Base-by-base conservation (phyloP, 2,329 filamentous ascomycete species). In the Tolypocladium pustulatum region DNA sequence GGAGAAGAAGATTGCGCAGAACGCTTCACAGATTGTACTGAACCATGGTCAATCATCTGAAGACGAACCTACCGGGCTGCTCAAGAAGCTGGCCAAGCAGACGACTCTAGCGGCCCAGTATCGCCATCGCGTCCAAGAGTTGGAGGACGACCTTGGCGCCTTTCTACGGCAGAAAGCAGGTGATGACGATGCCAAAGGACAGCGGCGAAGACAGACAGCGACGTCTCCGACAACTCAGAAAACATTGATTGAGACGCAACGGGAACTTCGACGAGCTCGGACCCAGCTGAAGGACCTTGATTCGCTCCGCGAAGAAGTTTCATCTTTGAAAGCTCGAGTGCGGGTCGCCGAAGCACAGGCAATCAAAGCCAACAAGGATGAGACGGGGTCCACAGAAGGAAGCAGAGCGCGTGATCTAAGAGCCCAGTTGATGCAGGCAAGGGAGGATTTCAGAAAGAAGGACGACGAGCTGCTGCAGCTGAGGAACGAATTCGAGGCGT, bases 1-100 rank as follows among this genome's bases (percentile, higher is more conserved):
- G 75, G 88, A 91, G 68, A 76, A 78, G 60, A 80, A 78, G 65
- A 79, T 87, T 57, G 76, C 80, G 2, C 79, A 87, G 58, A 75
- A 89, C 60, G 81, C 85, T 57, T 76, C 79, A 7, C 80, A 85
- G 60, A 79, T 87, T 59, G 67, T 64, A 10, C 67, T 68, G n/a
- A 69, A 67, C 57, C 66, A 67, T 38, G 62, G 62, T 38, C 60
- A 69, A 22, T 59, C 75, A 0, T 68, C 72, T 1, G 76, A 76
- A 17, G 71, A 75, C 37, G 76, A 78, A n/a, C 74, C 78, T 13
- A 70, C 76, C 2, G 75, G 77, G 46, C 65, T 84, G 53, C 70
- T 81, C 32, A 76, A 78, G 57, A 81, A 85, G 57, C 74, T 87
- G 38, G 76, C 76, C 15, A 78, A 80, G 58, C 83, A 86, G 67